These are phyloP conservation scores for Escovopsis sp. DNA, from an alignment of 2,329 filamentous ascomycete species.

Conservation along the genomic window DNA sequence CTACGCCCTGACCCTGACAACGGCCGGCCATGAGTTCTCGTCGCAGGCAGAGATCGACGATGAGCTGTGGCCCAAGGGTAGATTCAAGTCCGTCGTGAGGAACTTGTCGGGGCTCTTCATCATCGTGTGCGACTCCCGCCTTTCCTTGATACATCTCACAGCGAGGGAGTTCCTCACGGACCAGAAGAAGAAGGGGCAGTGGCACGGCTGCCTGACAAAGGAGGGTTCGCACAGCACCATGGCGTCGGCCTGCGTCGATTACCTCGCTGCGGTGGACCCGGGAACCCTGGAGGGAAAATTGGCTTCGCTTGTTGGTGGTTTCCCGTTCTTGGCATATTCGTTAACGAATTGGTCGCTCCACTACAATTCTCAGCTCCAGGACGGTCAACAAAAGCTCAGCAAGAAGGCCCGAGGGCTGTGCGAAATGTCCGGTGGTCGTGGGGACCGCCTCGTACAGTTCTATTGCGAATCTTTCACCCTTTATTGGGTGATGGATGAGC, in stretches of 20 bases:
- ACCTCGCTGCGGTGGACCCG: neutral
- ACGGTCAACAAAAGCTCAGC: neutral
- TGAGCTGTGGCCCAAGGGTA: neutral
- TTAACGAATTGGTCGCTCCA: neutral
- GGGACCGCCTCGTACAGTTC: neutral
- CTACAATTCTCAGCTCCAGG: neutral
- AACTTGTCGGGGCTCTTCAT: constrained; percentile 3
- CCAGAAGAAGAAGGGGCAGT: neutral
- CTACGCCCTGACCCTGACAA: constrained; percentile 1
- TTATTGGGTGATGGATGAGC: constrained; percentile 1
- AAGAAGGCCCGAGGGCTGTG: neutral
- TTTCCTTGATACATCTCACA: constrained; percentile 3
- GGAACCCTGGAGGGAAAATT: neutral
- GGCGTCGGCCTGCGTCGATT: neutral
- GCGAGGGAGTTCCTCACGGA: constrained; percentile 4
- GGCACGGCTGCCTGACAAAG: neutral
- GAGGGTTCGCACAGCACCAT: neutral
- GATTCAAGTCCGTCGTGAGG: neutral
- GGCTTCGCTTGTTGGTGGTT: neutral
- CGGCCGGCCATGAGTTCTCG: neutral
- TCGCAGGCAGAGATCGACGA: neutral
- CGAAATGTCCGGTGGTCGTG: neutral
- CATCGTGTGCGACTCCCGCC: neutral
- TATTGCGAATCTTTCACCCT: neutral
- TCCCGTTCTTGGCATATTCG: neutral